A percentile compares a stretch with the other conserved stretches of the same genome.
These are phyloP conservation scores for Dalechampia spathulata DNA, from an alignment of 441 rosid genomes.

Conservation along the genomic window DNA sequence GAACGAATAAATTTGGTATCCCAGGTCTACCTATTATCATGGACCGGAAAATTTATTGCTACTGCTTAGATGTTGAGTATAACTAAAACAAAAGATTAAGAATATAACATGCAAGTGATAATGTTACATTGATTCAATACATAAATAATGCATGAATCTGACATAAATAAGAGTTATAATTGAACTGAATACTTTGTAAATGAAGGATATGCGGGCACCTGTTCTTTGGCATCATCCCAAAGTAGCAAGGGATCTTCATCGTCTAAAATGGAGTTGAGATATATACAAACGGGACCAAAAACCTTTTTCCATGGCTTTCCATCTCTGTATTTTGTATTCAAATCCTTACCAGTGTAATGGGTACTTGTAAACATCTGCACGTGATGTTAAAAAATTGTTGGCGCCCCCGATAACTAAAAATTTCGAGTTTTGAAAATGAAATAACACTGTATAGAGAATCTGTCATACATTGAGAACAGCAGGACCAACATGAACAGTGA, in stretches of 20 bases:
- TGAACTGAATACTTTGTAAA: background rate
- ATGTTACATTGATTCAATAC: too few species aligned
- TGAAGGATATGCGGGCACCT: conserved; percentile 25
- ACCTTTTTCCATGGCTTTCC: conserved; percentile 88
- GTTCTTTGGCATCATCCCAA: conserved; percentile 51
- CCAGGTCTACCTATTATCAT: too few species aligned
- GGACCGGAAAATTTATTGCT: too few species aligned
- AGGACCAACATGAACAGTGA: conserved; percentile 85
- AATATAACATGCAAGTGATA: too few species aligned
- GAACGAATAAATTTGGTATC: too few species aligned
- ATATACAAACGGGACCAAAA: conserved; percentile 63
- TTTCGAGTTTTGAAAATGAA: too few species aligned
- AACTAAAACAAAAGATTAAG: too few species aligned
- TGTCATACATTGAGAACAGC: conserved; percentile 46
- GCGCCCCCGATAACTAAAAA: too few species aligned
- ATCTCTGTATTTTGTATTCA: conserved; percentile 40
- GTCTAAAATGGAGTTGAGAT: conserved; percentile 40
- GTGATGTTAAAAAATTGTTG: too few species aligned
- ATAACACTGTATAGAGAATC: background rate
- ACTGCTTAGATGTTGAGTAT: too few species aligned
- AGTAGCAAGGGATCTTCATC: conserved; percentile 23
- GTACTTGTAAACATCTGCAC: conserved; percentile 75
- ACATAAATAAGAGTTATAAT: too few species aligned
- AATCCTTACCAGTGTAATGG: conserved; percentile 71
- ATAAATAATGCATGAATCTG: too few species aligned